A percentile compares a stretch with the other conserved stretches of the same genome.
phyloP scores from a whole-genome alignment of 176 grass and related monocot genomes.

The Chloris gayana region DNA sequence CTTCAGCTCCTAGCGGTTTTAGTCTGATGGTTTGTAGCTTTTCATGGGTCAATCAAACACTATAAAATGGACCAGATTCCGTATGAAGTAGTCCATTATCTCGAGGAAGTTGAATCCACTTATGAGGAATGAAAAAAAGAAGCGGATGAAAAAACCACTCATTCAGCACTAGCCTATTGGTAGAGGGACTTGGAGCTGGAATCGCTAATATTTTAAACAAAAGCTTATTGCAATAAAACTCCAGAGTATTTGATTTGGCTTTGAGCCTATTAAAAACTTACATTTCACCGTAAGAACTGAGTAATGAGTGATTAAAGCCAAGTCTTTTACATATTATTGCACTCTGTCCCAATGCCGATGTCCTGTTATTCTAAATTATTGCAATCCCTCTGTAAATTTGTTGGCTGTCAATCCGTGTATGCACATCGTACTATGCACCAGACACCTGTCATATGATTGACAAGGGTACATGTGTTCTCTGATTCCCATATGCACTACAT shows the following conservation, averaged over 20 bases:
- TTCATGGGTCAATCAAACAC: slow-evolving; percentile 16
- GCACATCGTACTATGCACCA: neutral
- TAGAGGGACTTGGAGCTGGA: neutral
- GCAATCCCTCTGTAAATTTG: neutral
- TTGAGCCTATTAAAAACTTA: neutral
- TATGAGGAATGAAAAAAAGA: neutral
- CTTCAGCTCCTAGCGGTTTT: slow-evolving; percentile 48
- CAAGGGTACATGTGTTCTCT: slow-evolving; percentile 12
- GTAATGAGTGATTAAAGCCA: neutral
- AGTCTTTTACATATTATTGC: slow-evolving; percentile 7
- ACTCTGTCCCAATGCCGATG: neutral
- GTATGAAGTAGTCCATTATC: neutral
- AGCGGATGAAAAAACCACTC: neutral
- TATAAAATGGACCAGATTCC: slow-evolving; percentile 16
- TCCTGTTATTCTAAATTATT: slow-evolving; percentile 1
- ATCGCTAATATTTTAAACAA: neutral
- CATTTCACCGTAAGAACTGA: neutral
- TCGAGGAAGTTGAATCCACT: neutral
- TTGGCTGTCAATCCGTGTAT: slow-evolving; percentile 4
- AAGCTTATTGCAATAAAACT: neutral
- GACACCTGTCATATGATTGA: slow-evolving; percentile 19
- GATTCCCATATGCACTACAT: slow-evolving; percentile 2
- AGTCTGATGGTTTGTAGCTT: slow-evolving; percentile 32
- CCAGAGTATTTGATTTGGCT: neutral
- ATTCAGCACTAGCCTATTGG: neutral